Evolutionary conservation across 441 rosid genomes (phyloP), one percentile per base, ranked within the genome.

Genomic region (Populus hybrid): DNA sequence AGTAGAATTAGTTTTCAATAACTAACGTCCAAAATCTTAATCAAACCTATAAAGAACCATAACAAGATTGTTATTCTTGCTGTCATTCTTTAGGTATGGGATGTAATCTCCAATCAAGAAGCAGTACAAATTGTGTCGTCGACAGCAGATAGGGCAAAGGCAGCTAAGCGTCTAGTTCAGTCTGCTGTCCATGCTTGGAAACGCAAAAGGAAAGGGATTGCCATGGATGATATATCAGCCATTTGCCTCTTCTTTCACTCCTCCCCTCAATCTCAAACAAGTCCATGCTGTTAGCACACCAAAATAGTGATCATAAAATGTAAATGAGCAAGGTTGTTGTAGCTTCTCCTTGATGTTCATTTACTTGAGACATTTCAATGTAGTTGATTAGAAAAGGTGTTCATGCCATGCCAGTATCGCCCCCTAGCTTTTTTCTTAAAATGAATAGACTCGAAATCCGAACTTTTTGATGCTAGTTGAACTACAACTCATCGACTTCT

Each of bases 201-300:
- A 79, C 82, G 75, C 61, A 91, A 88, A 87, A 89, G 97, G 87
- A 88, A 84, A 0, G 95, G 94, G 73, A 86, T 91, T 18, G 98
- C 98, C 0, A 87, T 81, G 95, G 99, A 97, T 82, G 99, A 97
- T 77, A 93, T 97, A 73, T 92, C 99, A 45, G 99, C 97, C 28
- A 82, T 93, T 74, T 97, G 99, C 84, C 91, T 96, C 71, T 96
- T 91, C 89, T 86, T 96, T 73, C 93, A 91, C 77, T 76, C 94
- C 63, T 77, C 90, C 64, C 26, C 87, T 20, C 53, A 50, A 9
- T 72, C 81, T 31, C 79, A 82, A n/a, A 5, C 82, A 82, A 82
- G 33, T 64, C 81, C 78, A 71, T 61, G 72, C 81, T 45, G 78
- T 76, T 66, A 45, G 69, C 10, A 73, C 79, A 10, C 74, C 85